These are phyloP conservation scores for Haplosporangium sp. DNA, from an alignment of 371 early-diverging fungal species.

Conservation along the genomic window DNA sequence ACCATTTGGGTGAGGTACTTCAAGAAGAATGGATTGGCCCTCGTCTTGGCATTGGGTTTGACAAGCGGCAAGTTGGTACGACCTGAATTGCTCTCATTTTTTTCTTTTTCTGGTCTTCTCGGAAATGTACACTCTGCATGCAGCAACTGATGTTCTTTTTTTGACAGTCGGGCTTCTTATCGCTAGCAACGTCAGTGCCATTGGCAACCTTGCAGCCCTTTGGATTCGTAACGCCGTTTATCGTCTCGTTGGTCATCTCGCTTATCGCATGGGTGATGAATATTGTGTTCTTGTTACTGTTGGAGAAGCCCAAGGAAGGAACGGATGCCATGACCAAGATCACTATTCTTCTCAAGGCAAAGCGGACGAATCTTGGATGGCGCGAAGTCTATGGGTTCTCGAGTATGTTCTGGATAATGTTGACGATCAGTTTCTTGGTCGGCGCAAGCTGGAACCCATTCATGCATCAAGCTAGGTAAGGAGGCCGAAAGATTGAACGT, in stretches of 20 bases:
- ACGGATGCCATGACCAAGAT: constrained; percentile 49
- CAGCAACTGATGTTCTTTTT: background rate
- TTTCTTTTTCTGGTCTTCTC: background rate
- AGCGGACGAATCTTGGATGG: constrained; percentile 44
- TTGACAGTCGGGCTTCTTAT: constrained; percentile 36
- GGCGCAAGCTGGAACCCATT: constrained; percentile 56
- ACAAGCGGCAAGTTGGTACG: constrained; percentile 57
- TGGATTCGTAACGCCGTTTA: constrained; percentile 48
- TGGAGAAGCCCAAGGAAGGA: constrained; percentile 48
- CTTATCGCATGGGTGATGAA: constrained; percentile 48
- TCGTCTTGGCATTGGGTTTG: constrained; percentile 55
- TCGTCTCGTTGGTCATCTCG: constrained; percentile 37
- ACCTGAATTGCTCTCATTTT: too few relatives aligned
- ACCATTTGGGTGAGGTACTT: constrained; percentile 58
- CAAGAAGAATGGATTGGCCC: constrained; percentile 45
- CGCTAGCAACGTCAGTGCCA: constrained; percentile 37
- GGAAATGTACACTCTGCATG: background rate
- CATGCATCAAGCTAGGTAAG: constrained; percentile 52
- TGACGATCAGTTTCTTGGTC: constrained; percentile 44
- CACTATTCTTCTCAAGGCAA: constrained; percentile 49
- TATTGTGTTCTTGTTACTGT: constrained; percentile 36
- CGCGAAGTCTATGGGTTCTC: constrained; percentile 50
- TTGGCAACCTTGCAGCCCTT: constrained; percentile 36
- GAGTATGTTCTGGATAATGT: constrained; percentile 46
- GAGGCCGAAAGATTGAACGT: background rate